Conservation (phyloP, 1,139 yeast genomes). For the Taiozyma sp. region DNA sequence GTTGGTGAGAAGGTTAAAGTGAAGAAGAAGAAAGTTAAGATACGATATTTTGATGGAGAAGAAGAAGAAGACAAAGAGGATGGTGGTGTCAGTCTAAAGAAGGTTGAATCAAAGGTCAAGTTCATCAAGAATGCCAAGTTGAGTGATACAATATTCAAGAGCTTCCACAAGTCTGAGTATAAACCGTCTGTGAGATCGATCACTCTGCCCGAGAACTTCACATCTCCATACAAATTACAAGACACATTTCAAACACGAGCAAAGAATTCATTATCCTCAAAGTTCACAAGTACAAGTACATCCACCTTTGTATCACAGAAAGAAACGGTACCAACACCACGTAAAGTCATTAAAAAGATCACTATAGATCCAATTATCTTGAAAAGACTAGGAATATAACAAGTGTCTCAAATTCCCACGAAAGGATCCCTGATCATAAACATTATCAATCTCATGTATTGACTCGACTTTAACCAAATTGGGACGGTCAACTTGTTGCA, state of each 20-base stretch:
- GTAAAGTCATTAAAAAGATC: constrained; percentile 5
- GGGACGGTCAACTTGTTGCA: constrained; percentile 13
- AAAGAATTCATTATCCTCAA: constrained; percentile 1
- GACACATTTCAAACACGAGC: neutral
- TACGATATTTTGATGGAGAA: constrained; percentile 9
- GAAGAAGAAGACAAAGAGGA: constrained; percentile 3
- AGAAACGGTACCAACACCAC: neutral
- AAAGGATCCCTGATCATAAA: constrained; percentile 55
- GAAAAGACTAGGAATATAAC: constrained; percentile 14
- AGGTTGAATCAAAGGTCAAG: constrained; percentile 15
- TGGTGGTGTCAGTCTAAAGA: constrained; percentile 1
- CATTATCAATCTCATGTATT: constrained; percentile 49
- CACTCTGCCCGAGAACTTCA: neutral
- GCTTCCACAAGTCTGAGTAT: constrained; percentile 8
- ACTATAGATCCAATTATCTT: constrained; percentile 11
- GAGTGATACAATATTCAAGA: constrained; percentile 12
- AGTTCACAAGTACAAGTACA: neutral
- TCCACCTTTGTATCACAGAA: neutral
- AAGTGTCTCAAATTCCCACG: constrained; percentile 15
- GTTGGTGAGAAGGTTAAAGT: constrained; percentile 3
- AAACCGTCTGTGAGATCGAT: neutral
- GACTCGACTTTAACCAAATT: constrained; percentile 30
- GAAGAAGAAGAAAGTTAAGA: constrained; percentile 8
- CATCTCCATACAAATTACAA: neutral
- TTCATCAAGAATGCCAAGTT: constrained; percentile 5